A percentile compares a stretch with the other conserved stretches of the same genome.
Conservation (phyloP, 148 eudicot species). For the Nepenthes gracilis region DNA sequence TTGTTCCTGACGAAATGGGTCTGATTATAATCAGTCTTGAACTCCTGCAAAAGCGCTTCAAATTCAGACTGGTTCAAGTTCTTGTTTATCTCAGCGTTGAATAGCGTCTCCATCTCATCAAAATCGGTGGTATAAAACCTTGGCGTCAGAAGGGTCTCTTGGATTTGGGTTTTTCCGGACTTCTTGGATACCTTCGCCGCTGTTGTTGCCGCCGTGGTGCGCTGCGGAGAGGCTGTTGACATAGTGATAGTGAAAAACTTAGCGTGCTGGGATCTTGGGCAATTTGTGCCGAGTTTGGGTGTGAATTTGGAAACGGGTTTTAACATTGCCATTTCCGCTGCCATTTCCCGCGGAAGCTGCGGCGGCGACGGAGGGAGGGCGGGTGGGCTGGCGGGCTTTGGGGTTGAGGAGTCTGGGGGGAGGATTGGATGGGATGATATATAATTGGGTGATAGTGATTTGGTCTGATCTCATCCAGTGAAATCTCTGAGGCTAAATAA, state of each 20-base stretch:
- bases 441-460: constrained; percentile 20
- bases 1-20: constrained; percentile 95
- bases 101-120: constrained; percentile 90
- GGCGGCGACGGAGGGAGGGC: not conserved
- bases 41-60: constrained; percentile 77
- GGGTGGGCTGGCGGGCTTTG: constrained; percentile 1
- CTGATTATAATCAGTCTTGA: constrained; percentile 97
- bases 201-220: constrained; percentile 3
- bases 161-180: constrained; percentile 42
- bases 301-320: constrained; percentile 58
- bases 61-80: constrained; percentile 74
- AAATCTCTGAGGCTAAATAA: constrained; percentile 35
- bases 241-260: constrained; percentile 33
- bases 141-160: constrained; percentile 68
- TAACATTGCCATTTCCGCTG: constrained; percentile 62
- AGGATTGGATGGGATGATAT: constrained; percentile 10
- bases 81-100: constrained; percentile 83
- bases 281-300: constrained; percentile 20
- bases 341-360: constrained; percentile 17
- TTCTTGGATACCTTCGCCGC: constrained; percentile 23
- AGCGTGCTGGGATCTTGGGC: constrained; percentile 6
- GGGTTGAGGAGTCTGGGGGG: constrained; percentile 2
- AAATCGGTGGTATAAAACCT: constrained; percentile 95
- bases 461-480: constrained; percentile 53
- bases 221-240: constrained; percentile 29